These are phyloP conservation scores for Arctium minus DNA, from an alignment of 129 eudicot species.

Conservation along the genomic window DNA sequence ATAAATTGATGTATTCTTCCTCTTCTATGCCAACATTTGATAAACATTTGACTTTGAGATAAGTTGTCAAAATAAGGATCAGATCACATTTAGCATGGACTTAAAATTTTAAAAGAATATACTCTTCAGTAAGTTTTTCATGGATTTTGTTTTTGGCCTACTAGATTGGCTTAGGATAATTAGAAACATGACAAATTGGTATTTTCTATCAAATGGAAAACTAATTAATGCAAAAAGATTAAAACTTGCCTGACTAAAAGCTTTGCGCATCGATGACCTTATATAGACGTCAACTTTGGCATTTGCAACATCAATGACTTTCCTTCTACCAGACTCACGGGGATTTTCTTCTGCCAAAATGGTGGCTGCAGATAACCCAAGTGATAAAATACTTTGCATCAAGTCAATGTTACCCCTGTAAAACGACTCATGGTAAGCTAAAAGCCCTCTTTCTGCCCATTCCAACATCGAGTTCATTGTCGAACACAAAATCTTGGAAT, in stretches of 20 bases:
- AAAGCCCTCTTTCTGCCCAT: constrained; percentile 74
- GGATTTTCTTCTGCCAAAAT: constrained; percentile 53
- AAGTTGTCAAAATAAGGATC: neutral
- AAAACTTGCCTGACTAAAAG: constrained; percentile 71
- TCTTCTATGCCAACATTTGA: neutral
- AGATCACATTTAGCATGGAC: neutral
- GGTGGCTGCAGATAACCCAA: constrained; percentile 60
- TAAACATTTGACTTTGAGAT: neutral
- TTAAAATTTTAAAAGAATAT: neutral
- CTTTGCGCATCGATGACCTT: constrained; percentile 67
- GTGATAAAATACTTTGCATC: constrained; percentile 63
- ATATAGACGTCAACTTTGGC: constrained; percentile 59
- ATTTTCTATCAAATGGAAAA: neutral
- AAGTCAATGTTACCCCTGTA: constrained; percentile 60
- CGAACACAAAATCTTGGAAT: constrained; percentile 54
- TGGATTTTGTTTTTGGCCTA: neutral
- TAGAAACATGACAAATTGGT: neutral
- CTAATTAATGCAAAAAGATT: neutral
- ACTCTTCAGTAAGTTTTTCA: neutral
- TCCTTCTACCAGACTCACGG: constrained; percentile 39
- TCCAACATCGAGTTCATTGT: constrained; percentile 46
- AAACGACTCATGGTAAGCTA: constrained; percentile 62
- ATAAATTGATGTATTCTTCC: neutral
- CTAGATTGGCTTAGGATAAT: neutral
- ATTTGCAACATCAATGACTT: constrained; percentile 41